Base-by-base conservation (phyloP, 208 protist genomes). In the Leishmania gerbilli region DNA sequence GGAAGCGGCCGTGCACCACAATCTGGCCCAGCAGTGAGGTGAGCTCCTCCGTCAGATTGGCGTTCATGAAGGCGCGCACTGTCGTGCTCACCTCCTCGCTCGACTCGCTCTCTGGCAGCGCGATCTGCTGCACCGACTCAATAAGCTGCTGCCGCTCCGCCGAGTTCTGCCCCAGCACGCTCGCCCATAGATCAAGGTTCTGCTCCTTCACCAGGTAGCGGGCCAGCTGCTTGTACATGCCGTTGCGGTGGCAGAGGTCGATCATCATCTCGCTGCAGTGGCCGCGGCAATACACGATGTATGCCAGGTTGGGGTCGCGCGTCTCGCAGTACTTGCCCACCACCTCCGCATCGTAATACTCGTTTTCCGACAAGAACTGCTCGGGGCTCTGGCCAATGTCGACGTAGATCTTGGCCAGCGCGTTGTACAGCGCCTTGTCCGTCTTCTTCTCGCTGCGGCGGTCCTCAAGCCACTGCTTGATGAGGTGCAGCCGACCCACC, bases 1-100 rank as follows among this genome's bases (percentile, higher is more conserved):
- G 93, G 95, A 99, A 99, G 82, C 90, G 93, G 77, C 97, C 95
- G 78, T 99, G 98, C 34, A 99, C 81, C 31, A 99, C 98, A 90
- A 99, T 99, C 92, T 99, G 99, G 88, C 99, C 99, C 3, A 99
- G 92, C 45, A 99, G 95, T 82, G 99, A 99, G 75, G 99, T 99
- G 37, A 99, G 94, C 88, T 99, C 99, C 71, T 99, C 98, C 64
- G 99, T 99, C 49, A 99, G 87, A 74, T 99, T 94, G 56, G 99
- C 99, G 79, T 94, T 96, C 98, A 99, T 99, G 92, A 99, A 99
- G 21, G 99, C 99, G 78, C 98, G 98, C 72, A 99, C 99, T 24
- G 99, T 99, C 5, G 94, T 91, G 67, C 98, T 99, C 13, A 99
- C 99, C 85, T 99, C 98, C 75, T 99, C 98, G 58, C 98, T 95